Conservation (phyloP, 75 land plant genomes). For the Gnetum montanum region DNA sequence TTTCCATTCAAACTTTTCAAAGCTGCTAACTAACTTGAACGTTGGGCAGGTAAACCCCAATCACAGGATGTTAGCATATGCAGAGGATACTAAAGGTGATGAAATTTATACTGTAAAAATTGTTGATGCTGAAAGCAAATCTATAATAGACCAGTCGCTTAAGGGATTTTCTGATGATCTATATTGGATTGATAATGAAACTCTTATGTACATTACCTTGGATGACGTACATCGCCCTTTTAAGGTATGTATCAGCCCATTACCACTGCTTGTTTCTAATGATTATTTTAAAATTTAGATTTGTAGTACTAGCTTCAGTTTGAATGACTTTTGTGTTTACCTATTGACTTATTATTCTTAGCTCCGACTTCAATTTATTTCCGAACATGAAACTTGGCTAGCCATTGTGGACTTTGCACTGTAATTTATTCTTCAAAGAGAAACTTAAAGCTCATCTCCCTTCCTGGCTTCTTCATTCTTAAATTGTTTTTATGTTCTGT, state of each 20-base stretch:
- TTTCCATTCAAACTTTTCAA: neutral
- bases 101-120: constrained; percentile 81
- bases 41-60: constrained; percentile 78
- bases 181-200: constrained; percentile 81
- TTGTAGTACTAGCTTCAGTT: neutral
- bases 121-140: constrained; percentile 53
- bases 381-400: too few relatives aligned
- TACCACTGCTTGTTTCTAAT: neutral
- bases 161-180: constrained; percentile 39
- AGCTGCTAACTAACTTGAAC: neutral
- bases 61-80: constrained; percentile 76
- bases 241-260: constrained; percentile 56
- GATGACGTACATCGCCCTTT: constrained; percentile 83
- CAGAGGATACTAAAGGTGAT: constrained; percentile 90
- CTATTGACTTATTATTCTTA: neutral
- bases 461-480: too few relatives aligned
- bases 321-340: neutral
- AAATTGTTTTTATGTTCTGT: too few relatives aligned
- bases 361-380: neutral
- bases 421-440: too few relatives aligned
- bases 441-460: too few relatives aligned
- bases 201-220: constrained; percentile 71
- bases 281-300: neutral
- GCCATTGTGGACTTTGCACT: too few relatives aligned
- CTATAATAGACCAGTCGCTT: constrained; percentile 45